Conservation (phyloP, 805 yeast species). For the Lipomyces kockii region DNA sequence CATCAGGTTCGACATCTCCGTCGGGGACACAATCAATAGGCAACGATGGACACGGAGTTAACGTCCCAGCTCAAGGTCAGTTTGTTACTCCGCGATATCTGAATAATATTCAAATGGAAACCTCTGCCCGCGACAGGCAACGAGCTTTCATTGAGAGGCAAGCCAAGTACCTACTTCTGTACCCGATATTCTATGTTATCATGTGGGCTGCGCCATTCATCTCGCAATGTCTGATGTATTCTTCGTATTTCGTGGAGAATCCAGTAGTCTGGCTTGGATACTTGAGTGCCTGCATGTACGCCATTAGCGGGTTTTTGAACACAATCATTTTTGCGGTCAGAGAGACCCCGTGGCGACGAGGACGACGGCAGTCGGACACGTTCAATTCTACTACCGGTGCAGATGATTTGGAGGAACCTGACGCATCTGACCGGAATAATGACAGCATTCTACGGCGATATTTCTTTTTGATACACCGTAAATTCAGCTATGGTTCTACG, state of each 20-base stretch:
- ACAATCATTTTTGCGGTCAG: slow-evolving; percentile 73
- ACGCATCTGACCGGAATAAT: not conserved
- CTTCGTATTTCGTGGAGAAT: slow-evolving; percentile 53
- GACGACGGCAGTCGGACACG: not conserved
- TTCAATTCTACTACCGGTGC: not conserved
- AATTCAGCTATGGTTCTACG: not conserved
- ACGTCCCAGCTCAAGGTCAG: not conserved
- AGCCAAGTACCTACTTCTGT: slow-evolving; percentile 76
- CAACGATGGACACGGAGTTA: not conserved
- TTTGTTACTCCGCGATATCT: slow-evolving; percentile 9
- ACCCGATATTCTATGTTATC: slow-evolving; percentile 79
- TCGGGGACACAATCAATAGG: not conserved
- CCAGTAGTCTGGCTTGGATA: slow-evolving; percentile 67
- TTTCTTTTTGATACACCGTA: not conserved
- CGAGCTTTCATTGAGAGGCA: slow-evolving; percentile 74
- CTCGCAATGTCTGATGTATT: slow-evolving; percentile 61
- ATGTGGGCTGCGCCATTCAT: slow-evolving; percentile 84
- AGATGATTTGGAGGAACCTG: not conserved
- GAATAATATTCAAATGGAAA: slow-evolving; percentile 22
- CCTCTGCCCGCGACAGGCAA: slow-evolving; percentile 34
- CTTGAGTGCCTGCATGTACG: slow-evolving; percentile 76
- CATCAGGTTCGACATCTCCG: not conserved
- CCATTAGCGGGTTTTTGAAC: slow-evolving; percentile 79
- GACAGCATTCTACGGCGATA: not conserved
- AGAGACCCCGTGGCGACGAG: slow-evolving; percentile 71